phyloP scores from a whole-genome alignment of 129 eudicot species.

The Flaveria trinervia region DNA sequence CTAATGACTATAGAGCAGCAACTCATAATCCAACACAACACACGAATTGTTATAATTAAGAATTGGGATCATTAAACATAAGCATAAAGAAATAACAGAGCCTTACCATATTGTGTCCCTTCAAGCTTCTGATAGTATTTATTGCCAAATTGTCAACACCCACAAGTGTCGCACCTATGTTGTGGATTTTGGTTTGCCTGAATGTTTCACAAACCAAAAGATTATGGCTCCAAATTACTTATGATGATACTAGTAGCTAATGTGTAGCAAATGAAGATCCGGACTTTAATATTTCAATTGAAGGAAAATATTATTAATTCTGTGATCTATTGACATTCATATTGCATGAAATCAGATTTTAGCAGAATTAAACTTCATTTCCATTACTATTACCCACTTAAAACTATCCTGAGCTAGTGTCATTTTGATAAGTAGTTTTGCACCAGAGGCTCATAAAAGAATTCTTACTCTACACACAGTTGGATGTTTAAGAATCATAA shows the following conservation, averaged over 20 bases:
- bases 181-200: slow-evolving; percentile 98
- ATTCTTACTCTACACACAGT: not conserved
- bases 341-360: not conserved
- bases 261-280: not conserved
- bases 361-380: not conserved
- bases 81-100: slow-evolving; percentile 30
- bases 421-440: not conserved
- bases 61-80: not conserved
- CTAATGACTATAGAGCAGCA: not conserved
- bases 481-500: slow-evolving; percentile 12
- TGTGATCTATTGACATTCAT: not conserved
- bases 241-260: slow-evolving; percentile 2
- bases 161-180: slow-evolving; percentile 78
- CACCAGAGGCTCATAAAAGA: not conserved
- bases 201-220: slow-evolving; percentile 23
- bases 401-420: not conserved
- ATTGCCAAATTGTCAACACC: slow-evolving; percentile 93
- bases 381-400: not conserved
- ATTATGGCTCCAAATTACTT: not conserved
- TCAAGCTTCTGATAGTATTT: slow-evolving; percentile 86
- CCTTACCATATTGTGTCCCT: slow-evolving; percentile 70
- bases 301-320: not conserved
- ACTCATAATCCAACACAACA: slow-evolving; percentile 6
- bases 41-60: not conserved
- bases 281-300: not conserved